Evolutionary conservation across 768 basidiomycete genomes (phyloP), one percentile per base, ranked within the genome.

Genomic region (Serendipita indica): DNA sequence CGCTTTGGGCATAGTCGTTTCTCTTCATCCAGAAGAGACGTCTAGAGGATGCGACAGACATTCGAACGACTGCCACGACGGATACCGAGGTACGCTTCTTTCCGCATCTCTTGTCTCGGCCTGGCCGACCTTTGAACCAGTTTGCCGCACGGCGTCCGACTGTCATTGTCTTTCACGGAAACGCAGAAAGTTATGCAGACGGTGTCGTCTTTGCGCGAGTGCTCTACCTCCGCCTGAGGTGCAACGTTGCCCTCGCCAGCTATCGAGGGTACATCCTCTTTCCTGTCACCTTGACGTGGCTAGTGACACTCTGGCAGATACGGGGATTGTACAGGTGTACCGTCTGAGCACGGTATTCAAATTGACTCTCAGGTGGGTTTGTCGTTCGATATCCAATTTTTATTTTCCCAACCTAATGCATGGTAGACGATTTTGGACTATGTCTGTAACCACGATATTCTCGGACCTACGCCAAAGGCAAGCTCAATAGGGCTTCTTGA

Each of bases 171-270:
- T 67, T 73, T n/a, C 72, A 73, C 63, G 74, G 73, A 1, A 75
- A 75, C 63, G 74, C 73, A 2, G 68, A 66, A 33, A 68, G 67
- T 37, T 57, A 73, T 41, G 22, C 73, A 13, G 73, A 75, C 60
- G 66, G 74, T 3, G 57, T 75, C 18, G 73, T 73, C 4, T 61
- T 75, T 27, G 73, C 72, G 1, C 62, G 67, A 3, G 67, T 72
- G 30, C 72, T 74, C 60, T 70, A 68, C 60, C 62, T 66, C 12
- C 67, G 70, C 45, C 60, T 69, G 56, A 62, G 68, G 13, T 72
- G 71, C 60, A 75, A 75, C 57, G 70, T 74, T 0, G 64, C 75
- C 61, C 72, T 73, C 67, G 65, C 74, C 16, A 72, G 70, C 25
- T 75, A 75, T 62, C 62, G 74, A 35, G 73, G 73, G 68, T 60